Conservation (phyloP, 495 filamentous ascomycete genomes). For the Penicillium manginii region DNA sequence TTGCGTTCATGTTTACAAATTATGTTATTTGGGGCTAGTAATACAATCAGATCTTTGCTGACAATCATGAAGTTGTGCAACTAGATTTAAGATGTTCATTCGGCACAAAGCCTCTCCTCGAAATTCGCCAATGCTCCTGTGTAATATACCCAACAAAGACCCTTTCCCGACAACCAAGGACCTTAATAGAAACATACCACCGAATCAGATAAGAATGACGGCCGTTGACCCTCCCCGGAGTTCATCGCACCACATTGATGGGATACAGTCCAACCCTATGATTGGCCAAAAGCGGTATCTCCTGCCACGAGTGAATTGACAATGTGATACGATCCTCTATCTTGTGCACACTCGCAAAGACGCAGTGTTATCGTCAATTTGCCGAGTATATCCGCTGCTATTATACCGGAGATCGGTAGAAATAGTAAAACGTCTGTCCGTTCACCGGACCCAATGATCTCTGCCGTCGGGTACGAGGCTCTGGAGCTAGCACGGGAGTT, state of each 20-base stretch:
- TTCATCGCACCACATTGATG: slow-evolving; percentile 21
- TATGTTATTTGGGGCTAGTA: not conserved
- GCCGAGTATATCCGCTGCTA: slow-evolving; percentile 64
- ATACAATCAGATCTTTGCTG: slow-evolving; percentile 24
- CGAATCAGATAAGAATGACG: slow-evolving; percentile 10
- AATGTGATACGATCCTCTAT: slow-evolving; percentile 35
- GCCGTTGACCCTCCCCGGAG: too few relatives aligned
- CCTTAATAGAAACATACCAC: slow-evolving; percentile 27
- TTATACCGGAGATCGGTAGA: slow-evolving; percentile 75
- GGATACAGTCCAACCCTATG: slow-evolving; percentile 32
- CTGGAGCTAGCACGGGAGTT: slow-evolving; percentile 46
- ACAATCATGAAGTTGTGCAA: slow-evolving; percentile 25
- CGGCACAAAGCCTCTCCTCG: slow-evolving; percentile 24
- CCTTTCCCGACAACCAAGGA: slow-evolving; percentile 29
- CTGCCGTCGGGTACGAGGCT: slow-evolving; percentile 20
- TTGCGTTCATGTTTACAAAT: too few relatives aligned
- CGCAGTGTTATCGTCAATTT: slow-evolving; percentile 57
- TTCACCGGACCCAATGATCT: slow-evolving; percentile 62
- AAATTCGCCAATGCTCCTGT: slow-evolving; percentile 26
- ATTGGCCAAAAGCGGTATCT: slow-evolving; percentile 21
- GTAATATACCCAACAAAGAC: slow-evolving; percentile 23
- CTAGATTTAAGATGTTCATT: slow-evolving; percentile 23
- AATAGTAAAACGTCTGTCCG: slow-evolving; percentile 66
- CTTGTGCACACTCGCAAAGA: slow-evolving; percentile 27
- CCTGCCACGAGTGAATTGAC: slow-evolving; percentile 32